phyloP scores from a whole-genome alignment of 2,329 filamentous ascomycete species.

The Fusarium begoniae region DNA sequence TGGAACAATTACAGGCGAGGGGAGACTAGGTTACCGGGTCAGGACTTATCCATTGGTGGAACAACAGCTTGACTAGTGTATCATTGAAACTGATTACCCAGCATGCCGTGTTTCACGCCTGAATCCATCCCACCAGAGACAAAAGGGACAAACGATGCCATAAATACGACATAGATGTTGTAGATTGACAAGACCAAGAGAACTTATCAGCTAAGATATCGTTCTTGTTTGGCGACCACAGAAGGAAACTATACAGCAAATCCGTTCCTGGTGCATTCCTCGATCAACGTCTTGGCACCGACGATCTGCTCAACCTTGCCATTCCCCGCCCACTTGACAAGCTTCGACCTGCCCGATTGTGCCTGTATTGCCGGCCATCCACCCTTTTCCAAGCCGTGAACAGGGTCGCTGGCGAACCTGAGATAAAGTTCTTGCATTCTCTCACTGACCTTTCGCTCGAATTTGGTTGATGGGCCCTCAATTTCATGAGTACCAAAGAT shows the following conservation, averaged over 20 bases:
- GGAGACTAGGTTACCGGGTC: not conserved
- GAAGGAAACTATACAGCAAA: not conserved
- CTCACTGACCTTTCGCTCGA: conserved; percentile 18
- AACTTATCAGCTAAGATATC: not conserved
- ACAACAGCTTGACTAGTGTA: not conserved
- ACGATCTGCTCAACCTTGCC: conserved; percentile 4
- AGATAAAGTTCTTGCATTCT: conserved; percentile 32
- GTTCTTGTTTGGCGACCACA: accelerated
- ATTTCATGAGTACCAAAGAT: conserved; percentile 17
- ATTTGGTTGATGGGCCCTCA: conserved; percentile 10
- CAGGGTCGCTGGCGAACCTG: conserved; percentile 17
- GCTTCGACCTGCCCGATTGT: not conserved
- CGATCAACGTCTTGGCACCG: not conserved
- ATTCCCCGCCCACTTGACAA: conserved; percentile 17
- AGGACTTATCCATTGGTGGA: conserved; percentile 1
- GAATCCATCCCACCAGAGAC: not conserved
- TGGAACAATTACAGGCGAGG: not conserved
- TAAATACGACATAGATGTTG: not conserved
- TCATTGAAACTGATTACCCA: not conserved
- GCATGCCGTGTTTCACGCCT: not conserved
- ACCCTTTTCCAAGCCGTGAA: not conserved
- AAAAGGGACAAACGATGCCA: not conserved
- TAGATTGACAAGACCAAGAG: too few relatives aligned
- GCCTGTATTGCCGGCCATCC: not conserved
- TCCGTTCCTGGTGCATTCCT: conserved; percentile 14